phyloP scores from a whole-genome alignment of 1,284 basidiomycete genomes.

The Sporisorium reilianum region DNA sequence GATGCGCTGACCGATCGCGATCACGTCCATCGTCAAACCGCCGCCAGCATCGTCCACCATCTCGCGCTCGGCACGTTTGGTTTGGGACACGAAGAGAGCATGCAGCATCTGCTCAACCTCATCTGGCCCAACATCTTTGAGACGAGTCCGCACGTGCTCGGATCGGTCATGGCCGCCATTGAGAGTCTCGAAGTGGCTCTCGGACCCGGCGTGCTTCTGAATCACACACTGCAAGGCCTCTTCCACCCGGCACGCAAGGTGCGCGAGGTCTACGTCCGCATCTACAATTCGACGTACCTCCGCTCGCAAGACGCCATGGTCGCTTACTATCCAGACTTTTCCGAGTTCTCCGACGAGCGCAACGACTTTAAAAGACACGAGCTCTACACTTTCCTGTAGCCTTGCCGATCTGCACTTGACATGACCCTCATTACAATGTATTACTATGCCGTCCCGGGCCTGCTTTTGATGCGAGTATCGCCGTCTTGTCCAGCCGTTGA shows the following conservation, averaged over 20 bases:
- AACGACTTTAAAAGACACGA: conserved; percentile 65
- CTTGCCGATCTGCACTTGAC: not conserved
- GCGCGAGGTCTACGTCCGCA: conserved; percentile 85
- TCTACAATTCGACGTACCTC: conserved; percentile 79
- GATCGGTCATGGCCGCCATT: conserved; percentile 79
- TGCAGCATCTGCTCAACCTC: conserved; percentile 96
- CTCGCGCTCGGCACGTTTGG: conserved; percentile 96
- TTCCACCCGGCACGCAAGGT: conserved; percentile 88
- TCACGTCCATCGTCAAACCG: conserved; percentile 96
- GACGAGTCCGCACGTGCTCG: conserved; percentile 97
- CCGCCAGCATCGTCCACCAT: conserved; percentile 99
- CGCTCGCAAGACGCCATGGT: conserved; percentile 90
- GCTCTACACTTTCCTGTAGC: conserved; percentile 46
- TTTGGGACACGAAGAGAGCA: conserved; percentile 95
- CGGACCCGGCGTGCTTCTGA: conserved; percentile 90
- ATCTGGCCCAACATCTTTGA: conserved; percentile 99
- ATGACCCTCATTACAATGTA: not conserved
- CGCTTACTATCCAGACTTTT: conserved; percentile 83
- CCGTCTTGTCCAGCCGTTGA: no score
- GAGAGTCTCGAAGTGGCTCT: conserved; percentile 96
- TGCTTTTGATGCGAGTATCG: not conserved
- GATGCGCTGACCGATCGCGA: conserved; percentile 98
- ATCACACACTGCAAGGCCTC: conserved; percentile 74
- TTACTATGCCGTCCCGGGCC: not conserved
- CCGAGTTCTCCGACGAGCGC: conserved; percentile 60